Evolutionary conservation across 139 green algal genomes (phyloP), one percentile per base, ranked within the genome.

Genomic region (Klebsormidium nitens): DNA sequence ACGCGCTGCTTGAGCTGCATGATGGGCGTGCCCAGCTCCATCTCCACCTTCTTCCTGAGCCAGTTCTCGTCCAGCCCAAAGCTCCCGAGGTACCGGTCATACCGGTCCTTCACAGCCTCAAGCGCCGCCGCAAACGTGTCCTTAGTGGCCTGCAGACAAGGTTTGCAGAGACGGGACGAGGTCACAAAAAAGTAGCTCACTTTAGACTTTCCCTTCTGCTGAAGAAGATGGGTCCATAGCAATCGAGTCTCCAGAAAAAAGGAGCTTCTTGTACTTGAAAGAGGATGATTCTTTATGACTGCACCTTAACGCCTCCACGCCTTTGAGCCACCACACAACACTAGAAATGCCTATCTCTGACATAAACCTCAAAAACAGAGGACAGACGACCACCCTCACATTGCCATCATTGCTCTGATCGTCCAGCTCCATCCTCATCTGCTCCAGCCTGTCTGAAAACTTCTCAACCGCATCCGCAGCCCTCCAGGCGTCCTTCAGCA

Each of bases 11-110:
- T 77, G 14, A 74, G 28, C 19, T 34, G 44, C 14, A 65, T 39
- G 6, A 77, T 32, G n/a, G n/a, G 35, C 26, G 5, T n/a, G n/a
- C 69, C 69, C 28, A 77, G 60, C 37, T 70, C 69, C 34, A 46
- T n/a, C 61, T 77, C 42, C 46, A 64, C 69, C 60, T 70, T 71
- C 44, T 73, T 73, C 44, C 68, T 73, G 29, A 77, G 60, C 69
- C 61, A 74, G 14, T 11, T 34, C 62, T 77, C 69, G 1, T 74
- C 62, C 36, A 8, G 60, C 5, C 36, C 17, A 19, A 76, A 77
- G 5, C 60, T 35, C 3, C 1, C 44, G 3, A 77, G 31, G 46
- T 77, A 77, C 28, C 28, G 14, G 11, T 47, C 34, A 23, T 66
- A 77, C 14, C 62, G 60, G 37, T 64, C 46, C 36, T 64, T 34